Evolutionary conservation across 2,329 filamentous ascomycete species (phyloP).

Genomic region (Trichophaea hybrida): DNA sequence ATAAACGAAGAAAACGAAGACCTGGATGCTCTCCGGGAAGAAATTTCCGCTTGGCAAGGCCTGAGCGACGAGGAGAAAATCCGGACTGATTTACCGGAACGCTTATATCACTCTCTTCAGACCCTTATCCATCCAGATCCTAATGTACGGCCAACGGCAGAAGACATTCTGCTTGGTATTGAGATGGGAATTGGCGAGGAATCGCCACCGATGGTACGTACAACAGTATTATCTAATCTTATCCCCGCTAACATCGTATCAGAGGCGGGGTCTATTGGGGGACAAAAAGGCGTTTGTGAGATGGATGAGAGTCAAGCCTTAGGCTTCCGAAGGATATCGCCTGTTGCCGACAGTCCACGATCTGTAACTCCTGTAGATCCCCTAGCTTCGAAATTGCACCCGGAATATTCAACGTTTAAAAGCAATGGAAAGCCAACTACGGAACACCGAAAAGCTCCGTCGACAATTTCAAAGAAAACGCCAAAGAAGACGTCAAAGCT

Average conservation of each 20-base stretch:
- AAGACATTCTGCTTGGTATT: conserved; percentile 68
- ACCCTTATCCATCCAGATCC: conserved; percentile 66
- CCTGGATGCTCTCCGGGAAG: conserved; percentile 64
- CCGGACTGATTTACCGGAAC: conserved; percentile 68
- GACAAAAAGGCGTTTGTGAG: conserved; percentile 13
- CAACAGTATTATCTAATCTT: conserved; percentile 16
- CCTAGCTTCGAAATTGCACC: not conserved
- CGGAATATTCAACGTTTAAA: not conserved
- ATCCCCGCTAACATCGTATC: conserved; percentile 29
- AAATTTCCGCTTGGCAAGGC: conserved; percentile 77
- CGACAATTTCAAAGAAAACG: not conserved
- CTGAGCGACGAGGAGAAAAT: conserved; percentile 64
- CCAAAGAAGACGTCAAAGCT: not conserved
- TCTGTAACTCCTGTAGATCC: conserved; percentile 20
- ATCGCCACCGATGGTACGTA: conserved; percentile 29
- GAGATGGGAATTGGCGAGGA: conserved; percentile 42
- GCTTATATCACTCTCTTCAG: conserved; percentile 73
- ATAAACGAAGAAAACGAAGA: conserved; percentile 87
- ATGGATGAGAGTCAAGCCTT: conserved; percentile 28
- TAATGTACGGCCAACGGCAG: conserved; percentile 62
- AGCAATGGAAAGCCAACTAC: not conserved
- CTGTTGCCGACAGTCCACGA: conserved; percentile 31
- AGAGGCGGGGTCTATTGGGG: conserved; percentile 18
- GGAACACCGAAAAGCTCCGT: not conserved
- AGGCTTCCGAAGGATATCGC: conserved; percentile 30